A percentile compares a stretch with the other conserved stretches of the same genome.
Conservation (phyloP, 148 eudicot genomes). For the Spergularia bocconei region DNA sequence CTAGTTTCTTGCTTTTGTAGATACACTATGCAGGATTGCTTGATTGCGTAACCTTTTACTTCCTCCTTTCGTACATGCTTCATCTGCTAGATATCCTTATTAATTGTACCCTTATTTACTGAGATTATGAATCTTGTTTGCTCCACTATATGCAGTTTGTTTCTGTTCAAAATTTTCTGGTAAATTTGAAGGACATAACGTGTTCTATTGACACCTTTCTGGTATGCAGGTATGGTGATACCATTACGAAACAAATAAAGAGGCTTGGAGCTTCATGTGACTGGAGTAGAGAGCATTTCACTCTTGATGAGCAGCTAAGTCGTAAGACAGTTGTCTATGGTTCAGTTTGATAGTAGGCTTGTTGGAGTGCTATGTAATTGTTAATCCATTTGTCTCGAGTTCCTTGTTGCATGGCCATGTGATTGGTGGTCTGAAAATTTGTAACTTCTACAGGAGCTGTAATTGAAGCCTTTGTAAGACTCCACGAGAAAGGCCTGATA, state of each 20-base stretch:
- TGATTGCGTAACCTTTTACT: background rate
- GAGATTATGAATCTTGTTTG: background rate
- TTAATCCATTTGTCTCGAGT: background rate
- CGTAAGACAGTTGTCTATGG: slow-evolving; percentile 69
- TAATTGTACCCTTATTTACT: background rate
- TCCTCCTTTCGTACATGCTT: slow-evolving; percentile 5
- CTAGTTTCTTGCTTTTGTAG: background rate
- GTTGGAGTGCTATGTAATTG: background rate
- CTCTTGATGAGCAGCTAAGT: slow-evolving; percentile 98
- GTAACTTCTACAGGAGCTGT: slow-evolving; percentile 74
- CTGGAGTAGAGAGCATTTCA: slow-evolving; percentile 92
- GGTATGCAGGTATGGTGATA: slow-evolving; percentile 83
- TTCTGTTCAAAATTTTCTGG: background rate
- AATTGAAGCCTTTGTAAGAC: slow-evolving; percentile 87
- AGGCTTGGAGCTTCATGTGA: slow-evolving; percentile 99
- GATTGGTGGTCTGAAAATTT: slow-evolving; percentile 7
- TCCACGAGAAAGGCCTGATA: slow-evolving; percentile 96
- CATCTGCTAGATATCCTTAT: background rate
- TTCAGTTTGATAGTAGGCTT: background rate
- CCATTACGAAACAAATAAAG: slow-evolving; percentile 92
- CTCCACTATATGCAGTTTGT: background rate
- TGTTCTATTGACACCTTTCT: slow-evolving; percentile 11
- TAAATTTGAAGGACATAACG: background rate
- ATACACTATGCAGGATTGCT: background rate
- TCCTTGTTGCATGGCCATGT: background rate